Conservation (phyloP, 208 protist species). For the Trypanosomatidae sp. region DNA sequence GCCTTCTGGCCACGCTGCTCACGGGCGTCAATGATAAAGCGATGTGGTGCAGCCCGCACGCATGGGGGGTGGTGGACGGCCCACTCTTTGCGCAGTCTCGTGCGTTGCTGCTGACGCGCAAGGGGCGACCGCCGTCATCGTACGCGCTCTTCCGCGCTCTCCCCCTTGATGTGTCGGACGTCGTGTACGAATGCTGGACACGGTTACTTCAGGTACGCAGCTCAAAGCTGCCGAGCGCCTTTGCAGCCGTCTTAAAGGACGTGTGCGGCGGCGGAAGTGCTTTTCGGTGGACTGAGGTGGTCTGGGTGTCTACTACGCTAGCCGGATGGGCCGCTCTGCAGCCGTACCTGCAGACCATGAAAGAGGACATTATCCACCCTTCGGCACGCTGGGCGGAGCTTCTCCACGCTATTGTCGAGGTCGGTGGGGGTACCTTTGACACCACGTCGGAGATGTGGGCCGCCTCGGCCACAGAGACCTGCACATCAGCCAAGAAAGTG, state of each 20-base stretch:
- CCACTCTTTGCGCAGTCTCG: slow-evolving; percentile 7
- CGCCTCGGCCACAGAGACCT: not conserved
- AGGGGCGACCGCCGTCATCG: not conserved
- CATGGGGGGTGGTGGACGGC: slow-evolving; percentile 15
- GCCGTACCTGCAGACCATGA: slow-evolving; percentile 6
- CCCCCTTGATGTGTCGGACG: not conserved
- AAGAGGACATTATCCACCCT: not conserved
- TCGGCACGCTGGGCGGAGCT: slow-evolving; percentile 6
- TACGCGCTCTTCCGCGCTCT: not conserved
- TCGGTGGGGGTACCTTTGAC: slow-evolving; percentile 1
- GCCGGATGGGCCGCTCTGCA: slow-evolving; percentile 20
- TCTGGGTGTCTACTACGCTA: slow-evolving; percentile 12
- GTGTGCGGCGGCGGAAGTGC: not conserved
- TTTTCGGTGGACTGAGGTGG: slow-evolving; percentile 9
- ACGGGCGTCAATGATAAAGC: too few relatives aligned
- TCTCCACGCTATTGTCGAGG: slow-evolving; percentile 12
- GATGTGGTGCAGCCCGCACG: not conserved
- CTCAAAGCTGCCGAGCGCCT: not conserved
- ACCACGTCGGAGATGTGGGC: not conserved
- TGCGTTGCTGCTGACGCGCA: not conserved
- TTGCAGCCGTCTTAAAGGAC: slow-evolving; percentile 5
- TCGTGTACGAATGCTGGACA: slow-evolving; percentile 8
- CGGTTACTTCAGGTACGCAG: slow-evolving; percentile 5
- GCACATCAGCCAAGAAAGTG: too few relatives aligned
- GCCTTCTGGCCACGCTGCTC: slow-evolving; percentile 13